Evolutionary conservation across 176 grass and related monocot genomes (phyloP).

Genomic region (Oryza australiensis): DNA sequence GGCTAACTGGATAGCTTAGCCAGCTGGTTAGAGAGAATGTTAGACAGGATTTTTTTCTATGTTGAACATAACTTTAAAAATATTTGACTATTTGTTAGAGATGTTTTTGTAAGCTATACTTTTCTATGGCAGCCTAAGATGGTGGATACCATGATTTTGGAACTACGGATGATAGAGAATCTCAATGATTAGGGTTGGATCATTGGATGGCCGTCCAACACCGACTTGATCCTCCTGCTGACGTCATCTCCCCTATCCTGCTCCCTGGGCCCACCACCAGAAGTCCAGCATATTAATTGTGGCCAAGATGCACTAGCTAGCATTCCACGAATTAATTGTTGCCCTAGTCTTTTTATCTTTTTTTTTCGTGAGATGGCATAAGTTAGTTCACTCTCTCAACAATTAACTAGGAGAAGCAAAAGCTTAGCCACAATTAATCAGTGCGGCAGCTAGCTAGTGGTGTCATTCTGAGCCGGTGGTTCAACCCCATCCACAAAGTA

Average conservation of each 20-base stretch:
- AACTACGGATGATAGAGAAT: neutral
- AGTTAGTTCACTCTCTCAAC: neutral
- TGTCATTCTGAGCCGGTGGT: constrained; percentile 20
- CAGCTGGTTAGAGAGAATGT: too few species aligned
- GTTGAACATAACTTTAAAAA: too few species aligned
- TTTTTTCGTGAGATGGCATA: neutral
- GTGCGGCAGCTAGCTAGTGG: neutral
- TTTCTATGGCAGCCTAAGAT: neutral
- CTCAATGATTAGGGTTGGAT: constrained; percentile 9
- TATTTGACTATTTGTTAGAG: too few species aligned
- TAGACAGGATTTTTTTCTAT: too few species aligned
- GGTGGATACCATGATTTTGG: neutral
- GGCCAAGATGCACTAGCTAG: neutral
- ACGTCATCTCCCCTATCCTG: neutral
- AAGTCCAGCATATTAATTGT: neutral
- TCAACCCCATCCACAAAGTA: constrained; percentile 19
- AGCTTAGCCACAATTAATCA: neutral
- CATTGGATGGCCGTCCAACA: constrained; percentile 26
- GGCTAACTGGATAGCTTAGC: too few species aligned
- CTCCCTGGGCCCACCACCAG: neutral
- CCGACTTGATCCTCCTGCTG: constrained; percentile 9
- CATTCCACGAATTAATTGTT: neutral
- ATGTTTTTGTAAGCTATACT: neutral
- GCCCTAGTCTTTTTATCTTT: too few species aligned
- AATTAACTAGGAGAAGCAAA: neutral